Evolutionary conservation across 2,329 filamentous ascomycete species (phyloP).

Genomic region (Alternaria brassicae): DNA sequence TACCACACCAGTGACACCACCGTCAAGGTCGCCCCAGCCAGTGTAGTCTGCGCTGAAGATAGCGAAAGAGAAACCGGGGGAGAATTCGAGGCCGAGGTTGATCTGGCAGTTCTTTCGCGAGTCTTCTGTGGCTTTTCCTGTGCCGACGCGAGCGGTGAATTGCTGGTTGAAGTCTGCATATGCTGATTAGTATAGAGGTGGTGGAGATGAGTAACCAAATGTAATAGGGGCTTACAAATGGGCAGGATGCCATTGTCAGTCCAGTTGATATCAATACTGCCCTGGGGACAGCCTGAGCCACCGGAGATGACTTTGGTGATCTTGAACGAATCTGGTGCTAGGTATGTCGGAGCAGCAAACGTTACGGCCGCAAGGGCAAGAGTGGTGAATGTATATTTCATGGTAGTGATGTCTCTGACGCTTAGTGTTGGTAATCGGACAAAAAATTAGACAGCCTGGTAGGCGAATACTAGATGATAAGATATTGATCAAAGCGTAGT

Average conservation of each 20-base stretch:
- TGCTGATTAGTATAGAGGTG: neutral
- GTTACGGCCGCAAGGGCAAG: conserved; percentile 34
- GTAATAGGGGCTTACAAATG: conserved; percentile 32
- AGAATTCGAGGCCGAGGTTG: conserved; percentile 44
- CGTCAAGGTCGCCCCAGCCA: conserved; percentile 47
- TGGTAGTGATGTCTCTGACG: conserved; percentile 12
- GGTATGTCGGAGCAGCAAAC: conserved; percentile 27
- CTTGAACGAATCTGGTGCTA: conserved; percentile 39
- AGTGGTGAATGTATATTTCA: conserved; percentile 36
- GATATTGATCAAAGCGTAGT: neutral
- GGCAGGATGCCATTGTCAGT: conserved; percentile 41
- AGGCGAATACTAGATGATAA: neutral
- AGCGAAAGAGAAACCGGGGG: conserved; percentile 48
- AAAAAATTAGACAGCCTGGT: neutral
- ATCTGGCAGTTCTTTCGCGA: conserved; percentile 51
- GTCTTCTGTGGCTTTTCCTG: conserved; percentile 28
- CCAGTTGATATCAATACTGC: conserved; percentile 45
- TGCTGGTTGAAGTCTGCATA: conserved; percentile 38
- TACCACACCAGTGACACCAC: conserved; percentile 45
- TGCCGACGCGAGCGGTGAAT: conserved; percentile 44
- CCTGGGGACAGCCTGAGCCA: conserved; percentile 47
- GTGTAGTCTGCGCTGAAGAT: conserved; percentile 47
- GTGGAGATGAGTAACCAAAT: neutral
- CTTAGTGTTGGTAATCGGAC: neutral
- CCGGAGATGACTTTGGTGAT: conserved; percentile 42